A percentile compares a stretch with the other conserved stretches of the same genome.
Evolutionary conservation across 1,284 basidiomycete species (phyloP).

Genomic region (Lentinula novae-zelandiae): DNA sequence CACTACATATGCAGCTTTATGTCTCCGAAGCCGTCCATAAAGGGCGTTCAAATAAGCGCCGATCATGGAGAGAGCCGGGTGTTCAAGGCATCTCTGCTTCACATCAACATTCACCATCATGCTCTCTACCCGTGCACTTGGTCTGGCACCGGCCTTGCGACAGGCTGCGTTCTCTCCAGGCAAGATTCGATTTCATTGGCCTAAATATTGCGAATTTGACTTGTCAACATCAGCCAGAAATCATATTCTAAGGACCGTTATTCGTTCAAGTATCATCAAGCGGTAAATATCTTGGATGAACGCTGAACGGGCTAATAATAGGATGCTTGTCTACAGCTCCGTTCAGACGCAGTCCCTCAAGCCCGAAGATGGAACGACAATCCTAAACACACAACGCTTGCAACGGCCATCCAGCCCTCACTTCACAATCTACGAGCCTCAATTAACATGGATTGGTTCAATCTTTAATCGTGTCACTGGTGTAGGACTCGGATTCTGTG

Average conservation of each 20-base stretch:
- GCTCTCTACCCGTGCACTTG: slow-evolving; percentile 48
- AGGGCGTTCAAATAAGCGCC: not conserved
- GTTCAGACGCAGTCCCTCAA: slow-evolving; percentile 66
- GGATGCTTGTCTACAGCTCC: slow-evolving; percentile 27
- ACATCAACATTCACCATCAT: slow-evolving; percentile 25
- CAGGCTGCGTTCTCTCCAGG: slow-evolving; percentile 48
- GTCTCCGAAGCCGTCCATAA: no score
- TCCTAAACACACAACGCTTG: slow-evolving; percentile 86
- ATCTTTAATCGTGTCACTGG: slow-evolving; percentile 88
- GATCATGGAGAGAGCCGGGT: not conserved
- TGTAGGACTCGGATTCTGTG: slow-evolving; percentile 71
- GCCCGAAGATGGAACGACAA: slow-evolving; percentile 53
- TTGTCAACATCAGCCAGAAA: not conserved
- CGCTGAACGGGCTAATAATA: not conserved
- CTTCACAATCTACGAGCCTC: slow-evolving; percentile 95
- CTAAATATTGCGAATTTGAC: not conserved
- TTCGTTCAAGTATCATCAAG: slow-evolving; percentile 40
- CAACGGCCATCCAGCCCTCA: slow-evolving; percentile 88
- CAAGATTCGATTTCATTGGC: slow-evolving; percentile 24
- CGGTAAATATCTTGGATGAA: slow-evolving; percentile 33
- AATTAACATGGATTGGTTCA: slow-evolving; percentile 86
- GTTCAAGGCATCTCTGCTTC: not conserved
- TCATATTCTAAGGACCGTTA: slow-evolving; percentile 20
- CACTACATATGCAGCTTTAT: no score
- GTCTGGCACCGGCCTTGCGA: slow-evolving; percentile 51